Evolutionary conservation across 331 rosid genomes (phyloP).

Genomic region (Spiraea crenata): DNA sequence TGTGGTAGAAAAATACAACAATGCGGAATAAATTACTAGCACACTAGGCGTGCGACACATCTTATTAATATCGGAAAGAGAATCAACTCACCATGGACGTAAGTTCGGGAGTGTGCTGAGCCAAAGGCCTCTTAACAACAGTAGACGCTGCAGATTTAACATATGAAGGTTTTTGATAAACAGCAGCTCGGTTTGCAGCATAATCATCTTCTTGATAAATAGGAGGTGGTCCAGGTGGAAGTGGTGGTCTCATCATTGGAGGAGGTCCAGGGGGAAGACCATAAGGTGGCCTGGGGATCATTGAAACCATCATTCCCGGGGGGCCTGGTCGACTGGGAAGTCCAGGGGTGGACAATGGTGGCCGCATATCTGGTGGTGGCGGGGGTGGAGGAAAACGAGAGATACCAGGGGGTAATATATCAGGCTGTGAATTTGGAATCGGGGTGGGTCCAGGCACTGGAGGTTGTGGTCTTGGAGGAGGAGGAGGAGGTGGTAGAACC

Average conservation of each 20-base stretch:
- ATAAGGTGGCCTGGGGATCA: conserved; percentile 82
- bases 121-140: conserved; percentile 92
- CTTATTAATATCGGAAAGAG: not conserved
- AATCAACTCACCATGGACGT: conserved; percentile 82
- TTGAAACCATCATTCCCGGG: conserved; percentile 87
- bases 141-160: conserved; percentile 97
- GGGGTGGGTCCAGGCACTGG: conserved; percentile 55
- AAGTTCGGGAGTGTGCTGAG: conserved; percentile 99
- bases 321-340: conserved; percentile 66
- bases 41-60: not conserved
- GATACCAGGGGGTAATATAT: conserved; percentile 89
- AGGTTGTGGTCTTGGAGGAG: conserved; percentile 79
- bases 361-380: conserved; percentile 87
- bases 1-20: not conserved
- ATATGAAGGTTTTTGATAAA: conserved; percentile 83
- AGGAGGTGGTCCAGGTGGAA: conserved; percentile 99
- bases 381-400: conserved; percentile 80
- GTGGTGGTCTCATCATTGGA: conserved; percentile 98
- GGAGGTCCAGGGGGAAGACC: conserved; percentile 98
- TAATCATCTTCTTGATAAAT: conserved; percentile 68
- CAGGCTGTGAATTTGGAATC: conserved; percentile 63
- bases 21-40: not conserved
- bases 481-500: conserved; percentile 81
- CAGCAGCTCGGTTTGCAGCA: conserved; percentile 37
- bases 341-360: conserved; percentile 61